phyloP scores from a whole-genome alignment of 2,329 filamentous ascomycete genomes.

The Balansia obtecta region DNA sequence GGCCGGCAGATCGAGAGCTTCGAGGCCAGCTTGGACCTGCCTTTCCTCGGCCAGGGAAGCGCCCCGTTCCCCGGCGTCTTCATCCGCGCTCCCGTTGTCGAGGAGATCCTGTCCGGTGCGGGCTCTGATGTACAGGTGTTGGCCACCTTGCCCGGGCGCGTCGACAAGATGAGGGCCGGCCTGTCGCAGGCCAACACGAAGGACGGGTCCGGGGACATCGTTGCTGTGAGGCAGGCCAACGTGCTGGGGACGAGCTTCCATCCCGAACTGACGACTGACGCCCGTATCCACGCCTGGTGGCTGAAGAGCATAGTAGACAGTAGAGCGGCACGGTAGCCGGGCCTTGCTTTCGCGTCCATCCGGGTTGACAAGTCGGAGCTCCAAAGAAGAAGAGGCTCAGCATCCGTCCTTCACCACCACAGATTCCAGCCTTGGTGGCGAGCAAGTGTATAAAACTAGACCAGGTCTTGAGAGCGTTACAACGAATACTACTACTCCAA shows the following conservation, averaged over 20 bases:
- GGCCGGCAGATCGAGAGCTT: constrained; percentile 90
- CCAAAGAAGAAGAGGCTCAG: too few relatives aligned
- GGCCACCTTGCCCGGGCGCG: constrained; percentile 32
- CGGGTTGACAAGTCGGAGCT: background rate
- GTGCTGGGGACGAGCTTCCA: constrained; percentile 94
- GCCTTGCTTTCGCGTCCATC: background rate
- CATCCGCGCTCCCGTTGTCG: constrained; percentile 87
- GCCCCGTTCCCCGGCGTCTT: constrained; percentile 66
- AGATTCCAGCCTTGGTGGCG: too few relatives aligned
- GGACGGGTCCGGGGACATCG: constrained; percentile 56
- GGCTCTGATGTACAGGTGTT: constrained; percentile 34
- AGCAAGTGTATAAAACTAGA: too few relatives aligned
- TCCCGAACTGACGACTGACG: constrained; percentile 80
- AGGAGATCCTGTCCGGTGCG: constrained; percentile 51
- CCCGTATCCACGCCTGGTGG: constrained; percentile 92
- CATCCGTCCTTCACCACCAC: too few relatives aligned
- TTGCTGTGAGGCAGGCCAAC: constrained; percentile 83
- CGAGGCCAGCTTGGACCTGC: constrained; percentile 58
- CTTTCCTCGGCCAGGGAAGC: constrained; percentile 44
- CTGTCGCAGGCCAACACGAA: constrained; percentile 24
- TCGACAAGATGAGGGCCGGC: constrained; percentile 25
- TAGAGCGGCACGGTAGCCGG: background rate
- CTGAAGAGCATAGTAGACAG: constrained; percentile 43
- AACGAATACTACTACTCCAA: constrained; percentile 5
- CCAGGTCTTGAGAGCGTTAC: constrained; percentile 6